Conservation (phyloP, 169 alveolate species). For the Eimeria mitis region DNA sequence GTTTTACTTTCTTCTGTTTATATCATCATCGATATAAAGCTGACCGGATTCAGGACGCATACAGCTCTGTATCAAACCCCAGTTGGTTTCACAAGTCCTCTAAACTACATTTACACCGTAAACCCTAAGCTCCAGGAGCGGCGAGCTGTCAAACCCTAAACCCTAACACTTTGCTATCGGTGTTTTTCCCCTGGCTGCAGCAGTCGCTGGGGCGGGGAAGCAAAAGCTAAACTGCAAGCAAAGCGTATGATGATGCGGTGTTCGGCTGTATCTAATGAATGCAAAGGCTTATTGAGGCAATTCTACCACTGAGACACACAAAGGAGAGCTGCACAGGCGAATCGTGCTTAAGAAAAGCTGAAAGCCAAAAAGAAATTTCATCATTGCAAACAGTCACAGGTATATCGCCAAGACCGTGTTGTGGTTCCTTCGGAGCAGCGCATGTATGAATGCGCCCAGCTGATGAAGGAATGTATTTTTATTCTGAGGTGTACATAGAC, state of each 20-base stretch:
- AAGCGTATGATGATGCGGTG: not conserved
- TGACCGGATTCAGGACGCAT: not conserved
- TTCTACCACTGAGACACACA: not conserved
- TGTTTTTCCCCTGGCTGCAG: not conserved
- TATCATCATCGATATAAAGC: not conserved
- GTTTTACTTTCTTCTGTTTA: not conserved
- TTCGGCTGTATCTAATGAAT: not conserved
- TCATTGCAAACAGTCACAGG: not conserved
- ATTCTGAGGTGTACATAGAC: conserved; percentile 1
- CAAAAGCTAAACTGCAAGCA: too few relatives aligned
- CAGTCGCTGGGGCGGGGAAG: not conserved
- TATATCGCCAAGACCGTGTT: not conserved
- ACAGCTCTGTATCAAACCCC: not conserved
- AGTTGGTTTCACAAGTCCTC: not conserved
- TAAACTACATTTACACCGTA: not conserved
- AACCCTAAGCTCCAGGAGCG: not conserved
- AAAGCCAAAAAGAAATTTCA: not conserved
- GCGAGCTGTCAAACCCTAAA: not conserved
- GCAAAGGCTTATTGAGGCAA: not conserved
- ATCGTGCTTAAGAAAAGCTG: not conserved
- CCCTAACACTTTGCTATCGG: not conserved
- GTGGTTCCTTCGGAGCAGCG: conserved; percentile 4
- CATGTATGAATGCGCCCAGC: not conserved
- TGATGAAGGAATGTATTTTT: not conserved
- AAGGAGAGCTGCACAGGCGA: not conserved